Conservation (phyloP, 352 stramenopile genomes). For the Globisporangium takayamanum region DNA sequence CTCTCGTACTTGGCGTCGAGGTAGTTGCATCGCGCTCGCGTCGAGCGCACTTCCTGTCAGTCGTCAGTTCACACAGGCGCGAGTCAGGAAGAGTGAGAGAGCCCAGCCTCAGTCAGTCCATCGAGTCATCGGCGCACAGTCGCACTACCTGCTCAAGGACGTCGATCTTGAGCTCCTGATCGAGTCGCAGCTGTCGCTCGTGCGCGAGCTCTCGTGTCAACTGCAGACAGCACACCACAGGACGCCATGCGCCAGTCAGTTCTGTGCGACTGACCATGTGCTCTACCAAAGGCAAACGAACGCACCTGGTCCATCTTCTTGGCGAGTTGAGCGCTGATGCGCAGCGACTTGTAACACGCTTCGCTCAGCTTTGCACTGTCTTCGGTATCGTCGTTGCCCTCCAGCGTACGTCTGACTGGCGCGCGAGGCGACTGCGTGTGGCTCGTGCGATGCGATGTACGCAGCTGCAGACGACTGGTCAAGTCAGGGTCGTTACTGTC, state of each 20-base stretch:
- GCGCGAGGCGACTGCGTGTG: background rate
- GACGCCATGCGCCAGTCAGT: background rate
- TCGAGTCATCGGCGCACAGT: background rate
- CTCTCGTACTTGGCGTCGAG: constrained; percentile 33
- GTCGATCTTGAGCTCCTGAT: constrained; percentile 32
- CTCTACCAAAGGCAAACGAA: background rate
- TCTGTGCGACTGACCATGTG: too few relatives aligned
- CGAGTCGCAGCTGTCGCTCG: constrained; percentile 21
- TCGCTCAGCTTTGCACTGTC: constrained; percentile 19
- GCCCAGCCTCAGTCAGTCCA: background rate
- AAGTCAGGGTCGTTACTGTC: background rate
- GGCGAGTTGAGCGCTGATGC: constrained; percentile 23
- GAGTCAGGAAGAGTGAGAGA: background rate
- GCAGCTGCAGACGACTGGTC: too few relatives aligned
- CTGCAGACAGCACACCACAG: constrained; percentile 8
- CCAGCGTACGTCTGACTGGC: background rate
- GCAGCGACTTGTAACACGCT: constrained; percentile 35
- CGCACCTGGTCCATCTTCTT: constrained; percentile 29
- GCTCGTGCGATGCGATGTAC: background rate
- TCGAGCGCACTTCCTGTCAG: constrained; percentile 29
- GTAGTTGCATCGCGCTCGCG: constrained; percentile 32
- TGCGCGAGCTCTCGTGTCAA: constrained; percentile 22
- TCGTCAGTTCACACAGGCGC: background rate
- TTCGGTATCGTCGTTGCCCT: background rate
- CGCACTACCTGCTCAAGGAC: constrained; percentile 19